A percentile compares a stretch with the other conserved stretches of the same genome.
Evolutionary conservation across 2,329 filamentous ascomycete genomes (phyloP).

Genomic region (Eurotiales sp.): DNA sequence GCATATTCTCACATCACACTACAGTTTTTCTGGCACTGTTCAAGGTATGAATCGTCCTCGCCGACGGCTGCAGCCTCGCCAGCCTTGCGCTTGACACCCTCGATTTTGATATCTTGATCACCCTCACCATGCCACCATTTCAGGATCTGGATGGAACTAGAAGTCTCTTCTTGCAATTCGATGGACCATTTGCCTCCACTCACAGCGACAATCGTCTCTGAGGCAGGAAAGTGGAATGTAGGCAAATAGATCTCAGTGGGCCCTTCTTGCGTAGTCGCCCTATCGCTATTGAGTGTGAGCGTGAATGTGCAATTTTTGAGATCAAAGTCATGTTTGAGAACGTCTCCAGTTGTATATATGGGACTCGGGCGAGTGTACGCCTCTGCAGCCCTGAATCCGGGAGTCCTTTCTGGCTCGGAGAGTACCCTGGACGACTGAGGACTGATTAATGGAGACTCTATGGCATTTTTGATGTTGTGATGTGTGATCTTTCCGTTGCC

Average conservation of each 20-base stretch:
- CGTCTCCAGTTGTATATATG: conserved; percentile 66
- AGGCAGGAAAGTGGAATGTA: conserved; percentile 84
- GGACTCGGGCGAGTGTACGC: conserved; percentile 87
- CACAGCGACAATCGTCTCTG: conserved; percentile 67
- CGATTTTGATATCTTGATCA: conserved; percentile 73
- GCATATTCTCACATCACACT: conserved; percentile 46
- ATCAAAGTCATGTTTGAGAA: conserved; percentile 75
- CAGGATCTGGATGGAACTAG: conserved; percentile 68
- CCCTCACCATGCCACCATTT: conserved; percentile 92
- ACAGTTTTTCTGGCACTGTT: conserved; percentile 53
- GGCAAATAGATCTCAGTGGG: conserved; percentile 85
- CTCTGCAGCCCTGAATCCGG: conserved; percentile 84
- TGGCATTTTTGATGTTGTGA: conserved; percentile 67
- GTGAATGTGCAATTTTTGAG: conserved; percentile 73
- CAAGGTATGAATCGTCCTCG: conserved; percentile 75
- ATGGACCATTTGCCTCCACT: conserved; percentile 90
- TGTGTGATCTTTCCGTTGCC: conserved; percentile 60
- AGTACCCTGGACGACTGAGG: conserved; percentile 53
- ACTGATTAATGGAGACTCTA: conserved; percentile 57
- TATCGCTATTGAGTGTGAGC: conserved; percentile 63
- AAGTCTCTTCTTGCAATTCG: conserved; percentile 65
- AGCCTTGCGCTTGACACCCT: conserved; percentile 64
- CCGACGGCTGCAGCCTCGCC: conserved; percentile 42
- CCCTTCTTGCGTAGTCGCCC: conserved; percentile 56
- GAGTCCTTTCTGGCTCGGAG: conserved; percentile 51